phyloP scores from a whole-genome alignment of 1,284 basidiomycete species.

The Takashimella koratensis region DNA sequence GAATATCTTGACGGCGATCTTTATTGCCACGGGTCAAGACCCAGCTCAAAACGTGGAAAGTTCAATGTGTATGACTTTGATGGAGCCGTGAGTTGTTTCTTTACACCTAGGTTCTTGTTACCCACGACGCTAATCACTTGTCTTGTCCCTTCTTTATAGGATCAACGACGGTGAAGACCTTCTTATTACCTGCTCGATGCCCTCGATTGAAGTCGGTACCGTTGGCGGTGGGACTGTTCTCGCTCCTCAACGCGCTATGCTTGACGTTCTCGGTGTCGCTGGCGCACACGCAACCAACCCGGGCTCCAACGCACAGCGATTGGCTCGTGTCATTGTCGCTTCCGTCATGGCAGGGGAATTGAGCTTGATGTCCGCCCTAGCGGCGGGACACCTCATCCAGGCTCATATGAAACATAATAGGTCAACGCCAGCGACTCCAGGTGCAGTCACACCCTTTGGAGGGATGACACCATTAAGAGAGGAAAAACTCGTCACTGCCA shows the following conservation, averaged over 20 bases:
- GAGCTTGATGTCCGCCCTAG: constrained; percentile 80
- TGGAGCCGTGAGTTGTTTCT: constrained; percentile 97
- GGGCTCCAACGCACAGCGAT: constrained; percentile 77
- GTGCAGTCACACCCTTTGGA: constrained; percentile 36
- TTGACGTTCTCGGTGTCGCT: constrained; percentile 85
- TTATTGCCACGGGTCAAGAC: constrained; percentile 95
- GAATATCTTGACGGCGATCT: constrained; percentile 95
- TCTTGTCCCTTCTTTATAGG: no score
- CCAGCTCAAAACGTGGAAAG: constrained; percentile 99
- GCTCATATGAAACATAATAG: constrained; percentile 65
- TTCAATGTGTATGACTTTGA: constrained; percentile 95
- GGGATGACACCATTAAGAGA: constrained; percentile 36
- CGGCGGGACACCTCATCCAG: constrained; percentile 84
- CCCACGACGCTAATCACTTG: constrained; percentile 1
- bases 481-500: constrained; percentile 20
- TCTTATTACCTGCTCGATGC: constrained; percentile 89
- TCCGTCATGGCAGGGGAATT: constrained; percentile 94
- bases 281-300: constrained; percentile 80
- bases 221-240: constrained; percentile 94
- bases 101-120: constrained; percentile 1
- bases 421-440: constrained; percentile 44
- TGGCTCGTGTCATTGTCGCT: constrained; percentile 81
- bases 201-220: constrained; percentile 93
- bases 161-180: constrained; percentile 87
- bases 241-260: constrained; percentile 78